Evolutionary conservation across 1,284 basidiomycete species (phyloP).

Genomic region (Sporisorium reilianum): DNA sequence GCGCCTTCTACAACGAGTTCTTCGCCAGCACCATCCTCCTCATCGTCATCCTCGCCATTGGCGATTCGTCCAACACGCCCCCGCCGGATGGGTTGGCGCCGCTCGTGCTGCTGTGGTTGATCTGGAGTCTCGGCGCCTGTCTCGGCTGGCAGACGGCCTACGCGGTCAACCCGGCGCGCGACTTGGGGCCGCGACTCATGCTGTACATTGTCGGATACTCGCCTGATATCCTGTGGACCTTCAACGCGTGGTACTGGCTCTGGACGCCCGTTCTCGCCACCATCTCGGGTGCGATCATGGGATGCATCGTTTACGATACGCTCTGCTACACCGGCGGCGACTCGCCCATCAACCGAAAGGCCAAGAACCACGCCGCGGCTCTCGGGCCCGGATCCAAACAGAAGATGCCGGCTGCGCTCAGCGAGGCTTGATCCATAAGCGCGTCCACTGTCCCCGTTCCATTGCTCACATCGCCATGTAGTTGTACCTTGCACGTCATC

Average conservation of each 20-base stretch:
- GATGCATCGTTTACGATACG: constrained; percentile 69
- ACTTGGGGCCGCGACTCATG: constrained; percentile 76
- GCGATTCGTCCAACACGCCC: constrained; percentile 71
- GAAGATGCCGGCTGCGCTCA: constrained; percentile 48
- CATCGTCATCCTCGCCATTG: constrained; percentile 55
- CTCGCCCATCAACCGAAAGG: constrained; percentile 57
- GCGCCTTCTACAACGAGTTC: constrained; percentile 56
- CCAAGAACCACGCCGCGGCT: constrained; percentile 1
- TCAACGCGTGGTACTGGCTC: constrained; percentile 79
- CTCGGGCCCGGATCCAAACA: constrained; percentile 33
- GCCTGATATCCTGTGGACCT: constrained; percentile 69
- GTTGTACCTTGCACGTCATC: constrained; percentile 4
- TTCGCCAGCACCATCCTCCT: constrained; percentile 58
- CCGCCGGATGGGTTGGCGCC: constrained; percentile 74
- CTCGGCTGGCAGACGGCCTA: constrained; percentile 76
- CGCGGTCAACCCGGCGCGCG: constrained; percentile 77
- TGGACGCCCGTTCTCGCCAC: constrained; percentile 75
- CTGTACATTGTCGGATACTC: constrained; percentile 77
- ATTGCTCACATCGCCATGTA: constrained; percentile 2
- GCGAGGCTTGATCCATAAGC: constrained; percentile 25
- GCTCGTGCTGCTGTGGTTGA: constrained; percentile 74
- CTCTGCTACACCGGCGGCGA: constrained; percentile 70
- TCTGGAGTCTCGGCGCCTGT: constrained; percentile 74
- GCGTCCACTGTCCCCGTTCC: background rate
- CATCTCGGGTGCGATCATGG: constrained; percentile 68